phyloP scores from a whole-genome alignment of 768 basidiomycete genomes.

The Porpolomopsis calyptriformis region DNA sequence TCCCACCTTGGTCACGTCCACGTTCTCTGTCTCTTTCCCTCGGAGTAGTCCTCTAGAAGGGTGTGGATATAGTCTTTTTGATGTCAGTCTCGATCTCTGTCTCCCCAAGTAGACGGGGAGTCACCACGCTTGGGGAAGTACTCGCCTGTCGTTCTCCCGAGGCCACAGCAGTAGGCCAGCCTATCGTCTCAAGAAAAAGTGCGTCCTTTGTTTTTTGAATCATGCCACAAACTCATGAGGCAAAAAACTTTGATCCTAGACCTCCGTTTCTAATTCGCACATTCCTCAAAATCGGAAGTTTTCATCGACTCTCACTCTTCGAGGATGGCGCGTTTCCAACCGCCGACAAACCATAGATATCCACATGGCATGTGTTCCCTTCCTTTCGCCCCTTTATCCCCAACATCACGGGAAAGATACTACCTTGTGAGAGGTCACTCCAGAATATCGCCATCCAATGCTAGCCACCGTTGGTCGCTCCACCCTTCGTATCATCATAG shows the following conservation, averaged over 20 bases:
- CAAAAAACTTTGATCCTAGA: conserved; percentile 43
- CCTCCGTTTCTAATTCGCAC: conserved; percentile 75
- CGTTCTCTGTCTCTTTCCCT: too few species aligned
- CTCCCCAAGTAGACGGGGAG: conserved; percentile 39
- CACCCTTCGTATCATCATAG: too few species aligned
- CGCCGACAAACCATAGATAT: conserved; percentile 74
- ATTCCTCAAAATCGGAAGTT: conserved; percentile 73
- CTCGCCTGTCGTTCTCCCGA: conserved; percentile 32
- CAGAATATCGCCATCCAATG: conserved; percentile 73
- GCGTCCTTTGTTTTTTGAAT: conserved; percentile 1
- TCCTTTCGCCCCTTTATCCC: too few species aligned
- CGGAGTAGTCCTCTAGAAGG: too few species aligned
- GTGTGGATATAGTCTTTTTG: too few species aligned
- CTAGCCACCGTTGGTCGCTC: too few species aligned
- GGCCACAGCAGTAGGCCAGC: conserved; percentile 33
- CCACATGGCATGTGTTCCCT: conserved; percentile 68
- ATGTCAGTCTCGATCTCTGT: too few species aligned
- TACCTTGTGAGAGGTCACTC: conserved; percentile 63
- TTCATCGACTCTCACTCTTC: conserved; percentile 64
- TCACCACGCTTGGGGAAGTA: conserved; percentile 38
- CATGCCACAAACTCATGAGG: not conserved
- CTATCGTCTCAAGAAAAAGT: conserved; percentile 52
- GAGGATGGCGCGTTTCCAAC: conserved; percentile 70
- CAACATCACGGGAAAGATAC: conserved; percentile 69
- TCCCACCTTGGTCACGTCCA: conserved; percentile 30